These are phyloP conservation scores for Urochloa ruziziensis DNA, from an alignment of 176 grass and related monocot genomes.

Conservation along the genomic window DNA sequence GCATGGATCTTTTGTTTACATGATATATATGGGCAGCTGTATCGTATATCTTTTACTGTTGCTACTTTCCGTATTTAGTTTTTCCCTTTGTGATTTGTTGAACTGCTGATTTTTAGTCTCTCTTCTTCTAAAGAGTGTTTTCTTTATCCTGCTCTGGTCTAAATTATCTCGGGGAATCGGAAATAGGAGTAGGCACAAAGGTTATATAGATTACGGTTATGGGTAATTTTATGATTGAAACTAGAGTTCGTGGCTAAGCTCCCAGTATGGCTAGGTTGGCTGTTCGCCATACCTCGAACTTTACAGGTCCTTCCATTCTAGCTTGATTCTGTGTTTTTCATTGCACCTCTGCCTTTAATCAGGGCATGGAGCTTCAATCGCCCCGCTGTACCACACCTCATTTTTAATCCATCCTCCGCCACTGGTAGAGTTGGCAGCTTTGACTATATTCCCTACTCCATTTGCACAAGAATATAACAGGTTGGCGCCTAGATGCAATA, in stretches of 20 bases:
- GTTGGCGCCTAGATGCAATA: neutral
- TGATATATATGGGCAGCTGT: neutral
- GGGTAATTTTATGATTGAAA: conserved; percentile 1
- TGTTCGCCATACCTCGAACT: too few species aligned
- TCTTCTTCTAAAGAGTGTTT: neutral
- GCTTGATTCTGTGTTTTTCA: too few species aligned
- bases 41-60: conserved; percentile 13
- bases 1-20: conserved; percentile 12
- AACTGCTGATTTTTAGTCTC: neutral
- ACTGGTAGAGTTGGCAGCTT: conserved; percentile 14
- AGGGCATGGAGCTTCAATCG: too few species aligned
- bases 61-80: conserved; percentile 23
- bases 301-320: too few species aligned
- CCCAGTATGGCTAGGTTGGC: too few species aligned
- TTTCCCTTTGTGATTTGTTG: neutral
- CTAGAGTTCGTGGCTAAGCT: neutral
- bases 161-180: neutral
- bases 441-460: neutral
- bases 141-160: neutral
- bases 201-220: neutral
- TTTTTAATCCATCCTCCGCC: too few species aligned
- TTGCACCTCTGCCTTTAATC: too few species aligned
- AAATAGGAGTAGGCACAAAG: neutral
- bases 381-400: too few species aligned
- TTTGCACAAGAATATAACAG: neutral